These are phyloP conservation scores for Starmerella apicola DNA, from an alignment of 805 yeast species.

Conservation along the genomic window DNA sequence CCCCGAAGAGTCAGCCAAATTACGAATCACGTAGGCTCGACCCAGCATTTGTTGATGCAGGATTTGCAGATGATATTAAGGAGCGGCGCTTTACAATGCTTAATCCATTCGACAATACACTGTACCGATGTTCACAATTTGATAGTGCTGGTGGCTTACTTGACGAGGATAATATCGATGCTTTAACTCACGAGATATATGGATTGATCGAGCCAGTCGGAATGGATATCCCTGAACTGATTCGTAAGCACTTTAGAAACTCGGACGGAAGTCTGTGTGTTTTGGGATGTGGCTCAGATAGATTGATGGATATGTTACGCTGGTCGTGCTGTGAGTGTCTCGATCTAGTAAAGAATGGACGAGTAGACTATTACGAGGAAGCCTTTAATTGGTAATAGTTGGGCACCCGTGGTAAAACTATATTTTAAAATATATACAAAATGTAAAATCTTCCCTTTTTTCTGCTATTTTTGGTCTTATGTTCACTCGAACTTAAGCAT, in stretches of 20 bases:
- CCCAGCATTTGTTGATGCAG: constrained; percentile 8
- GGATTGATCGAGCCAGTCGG: constrained; percentile 8
- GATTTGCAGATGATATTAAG: constrained; percentile 7
- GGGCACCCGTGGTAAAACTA: too few species aligned
- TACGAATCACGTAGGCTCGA: background rate
- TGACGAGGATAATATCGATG: too few species aligned
- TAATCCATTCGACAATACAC: constrained; percentile 8
- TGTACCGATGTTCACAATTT: too few species aligned
- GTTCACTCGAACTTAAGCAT: too few species aligned
- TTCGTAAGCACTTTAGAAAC: constrained; percentile 5
- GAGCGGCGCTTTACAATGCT: constrained; percentile 7
- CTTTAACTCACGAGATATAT: background rate
- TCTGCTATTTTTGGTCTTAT: too few species aligned
- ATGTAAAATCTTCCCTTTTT: too few species aligned
- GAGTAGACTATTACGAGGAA: constrained; percentile 61
- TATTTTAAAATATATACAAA: too few species aligned
- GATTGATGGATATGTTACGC: constrained; percentile 22
- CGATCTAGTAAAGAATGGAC: constrained; percentile 28
- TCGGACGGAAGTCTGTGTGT: constrained; percentile 28
- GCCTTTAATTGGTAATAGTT: constrained; percentile 50
- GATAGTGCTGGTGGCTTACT: too few species aligned
- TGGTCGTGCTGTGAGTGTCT: constrained; percentile 15
- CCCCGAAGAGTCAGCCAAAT: too few species aligned
- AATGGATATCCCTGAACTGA: constrained; percentile 11
- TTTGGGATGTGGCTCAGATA: constrained; percentile 26